Evolutionary conservation across 106 monocot genomes (phyloP), one percentile per base, ranked within the genome.

Genomic region (Dendrobium nobile): DNA sequence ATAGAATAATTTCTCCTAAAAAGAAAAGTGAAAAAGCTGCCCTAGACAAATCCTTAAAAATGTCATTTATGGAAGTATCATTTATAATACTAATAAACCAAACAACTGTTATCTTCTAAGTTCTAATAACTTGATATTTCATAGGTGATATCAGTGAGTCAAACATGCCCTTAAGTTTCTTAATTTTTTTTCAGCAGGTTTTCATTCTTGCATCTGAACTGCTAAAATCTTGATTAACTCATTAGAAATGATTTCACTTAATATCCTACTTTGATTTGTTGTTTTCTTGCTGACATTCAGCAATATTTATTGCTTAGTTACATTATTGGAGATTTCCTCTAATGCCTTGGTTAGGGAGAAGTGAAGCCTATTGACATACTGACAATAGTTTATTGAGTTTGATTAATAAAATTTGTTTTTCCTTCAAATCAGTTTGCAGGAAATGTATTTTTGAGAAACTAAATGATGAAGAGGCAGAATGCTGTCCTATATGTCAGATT

Each of bases 401-500:
- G 22, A n/a, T 61, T 61, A 61, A 22, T 4, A 56, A 19, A 56
- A 56, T 15, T 19, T 22, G n/a, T 70, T 33, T 70, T 11, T 70
- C 1, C 61, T 22, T 61, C 22, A 61, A 70, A 70, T 70, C 77
- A 83, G 82, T 83, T 78, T 83, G 82, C 72, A 70, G 82, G 72
- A 78, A 83, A 54, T 83, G 82, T 27, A 83, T 83, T 72, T 45
- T 83, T 18, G 72, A 83, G 19, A 83, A 83, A 64, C 67, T 83
- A 51, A 78, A 15, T 78, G 78, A 83, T 48, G 82, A 83, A 37
- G 82, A 83, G 27, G 78, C 72, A 54, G 82, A 83, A 5, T 78
- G 82, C 54, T 83, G 82, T 19, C 82, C 82, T 18, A 78, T 83
- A 72, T 83, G 83, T 68, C 41, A 83, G 22, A 79, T 79, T 74